Evolutionary conservation across 139 green algal genomes (phyloP).

Genomic region (Gonium pectorale): DNA sequence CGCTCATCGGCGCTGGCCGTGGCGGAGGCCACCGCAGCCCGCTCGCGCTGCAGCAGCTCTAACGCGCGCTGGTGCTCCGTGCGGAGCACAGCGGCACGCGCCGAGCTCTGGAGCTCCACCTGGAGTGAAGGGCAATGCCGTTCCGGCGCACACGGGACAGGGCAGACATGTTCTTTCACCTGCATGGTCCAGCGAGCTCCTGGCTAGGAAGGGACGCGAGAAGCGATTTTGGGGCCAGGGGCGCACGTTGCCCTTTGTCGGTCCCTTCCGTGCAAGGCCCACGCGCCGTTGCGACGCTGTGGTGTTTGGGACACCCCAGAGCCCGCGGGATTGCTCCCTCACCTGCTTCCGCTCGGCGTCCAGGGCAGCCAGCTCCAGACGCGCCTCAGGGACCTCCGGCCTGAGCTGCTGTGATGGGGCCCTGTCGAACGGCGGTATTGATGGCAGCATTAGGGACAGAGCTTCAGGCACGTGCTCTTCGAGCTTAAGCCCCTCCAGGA

Average conservation of each 20-base stretch:
- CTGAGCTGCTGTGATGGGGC: background rate
- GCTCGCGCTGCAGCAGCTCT: conserved; percentile 38
- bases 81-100: conserved; percentile 21
- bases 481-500: background rate
- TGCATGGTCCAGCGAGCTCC: too few species aligned
- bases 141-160: background rate
- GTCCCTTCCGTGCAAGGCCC: too few species aligned
- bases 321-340: background rate
- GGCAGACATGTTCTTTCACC: too few species aligned
- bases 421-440: background rate
- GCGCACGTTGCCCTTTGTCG: background rate
- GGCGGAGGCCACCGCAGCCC: background rate
- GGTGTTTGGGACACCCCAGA: background rate
- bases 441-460: background rate
- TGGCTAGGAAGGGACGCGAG: too few species aligned
- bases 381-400: background rate
- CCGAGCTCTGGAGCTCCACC: background rate
- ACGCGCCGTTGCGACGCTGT: too few species aligned
- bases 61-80: conserved; percentile 40
- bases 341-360: conserved; percentile 23
- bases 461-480: background rate
- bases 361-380: background rate
- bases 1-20: conserved; percentile 20
- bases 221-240: background rate
- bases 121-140: background rate